Evolutionary conservation across 192 early-diverging fungal genomes (phyloP), one percentile per base, ranked within the genome.

Genomic region (Podochytrium sp.): DNA sequence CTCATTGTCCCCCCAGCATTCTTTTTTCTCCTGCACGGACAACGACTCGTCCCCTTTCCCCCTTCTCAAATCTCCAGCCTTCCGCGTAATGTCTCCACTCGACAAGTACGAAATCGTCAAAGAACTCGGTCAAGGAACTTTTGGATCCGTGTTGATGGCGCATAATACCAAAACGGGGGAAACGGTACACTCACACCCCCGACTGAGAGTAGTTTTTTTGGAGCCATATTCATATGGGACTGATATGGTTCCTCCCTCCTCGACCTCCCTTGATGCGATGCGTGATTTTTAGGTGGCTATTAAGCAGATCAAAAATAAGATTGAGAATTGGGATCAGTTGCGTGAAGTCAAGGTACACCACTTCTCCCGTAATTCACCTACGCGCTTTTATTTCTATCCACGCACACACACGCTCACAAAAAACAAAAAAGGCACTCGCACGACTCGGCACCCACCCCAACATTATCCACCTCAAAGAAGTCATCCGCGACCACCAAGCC

Each of bases 301-400:
- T 57, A 95, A 95, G 79, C 86, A 86, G 53, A 95, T 95, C 92
- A 95, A 95, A 65, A 89, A 92, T 75, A 91, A 90, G 51, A 91
- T 87, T 69, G 80, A 84, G 37, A 83, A 82, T 10, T 90, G 85
- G 80, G 82, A 87, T 27, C 90, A 94, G 25, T 80, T 92, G n/a
- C 82, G 89, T 30, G 94, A 95, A 84, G 90, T 93, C 68, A 93
- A 92, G 78, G 90, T 86, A 62, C n/a, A n/a, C 10, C 0, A 55
- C 0, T 55, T 23, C 30, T 55, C n/a, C 52, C 43, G 12, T 16
- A 47, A 20, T 47, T 47, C 43, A 47, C 10, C 43, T 47, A 47
- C 50, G 73, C 53, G 32, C 18, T 16, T 41, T 30, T 40, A 56
- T 56, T 56, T 23, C 53, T 27, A 25, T 12, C 27, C 16, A 23